Percentiles rank a stretch among this genome's conserved stretches.
Evolutionary conservation across 2,329 filamentous ascomycete species (phyloP).

Genomic region (Botrytis elliptica): DNA sequence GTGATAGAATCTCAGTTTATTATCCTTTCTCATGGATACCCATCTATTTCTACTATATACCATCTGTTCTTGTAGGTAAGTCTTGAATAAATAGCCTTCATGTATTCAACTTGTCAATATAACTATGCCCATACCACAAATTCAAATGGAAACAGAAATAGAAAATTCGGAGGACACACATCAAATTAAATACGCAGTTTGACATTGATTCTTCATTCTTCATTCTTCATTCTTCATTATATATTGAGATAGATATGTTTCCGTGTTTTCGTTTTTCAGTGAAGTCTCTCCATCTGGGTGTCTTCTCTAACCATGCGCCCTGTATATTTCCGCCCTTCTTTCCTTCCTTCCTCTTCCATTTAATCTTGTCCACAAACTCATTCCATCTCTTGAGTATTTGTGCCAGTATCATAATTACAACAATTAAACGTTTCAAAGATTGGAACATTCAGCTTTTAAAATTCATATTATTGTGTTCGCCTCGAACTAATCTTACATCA

Average conservation of each 20-base stretch:
- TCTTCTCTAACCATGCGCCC: background rate
- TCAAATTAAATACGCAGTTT: background rate
- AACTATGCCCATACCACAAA: background rate
- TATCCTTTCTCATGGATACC: background rate
- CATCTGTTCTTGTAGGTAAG: background rate
- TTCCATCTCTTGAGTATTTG: background rate
- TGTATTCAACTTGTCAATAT: too few species aligned
- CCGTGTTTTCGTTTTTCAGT: background rate
- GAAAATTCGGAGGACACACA: background rate
- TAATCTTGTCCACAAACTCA: background rate
- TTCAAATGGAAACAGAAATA: background rate
- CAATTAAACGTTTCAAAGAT: background rate
- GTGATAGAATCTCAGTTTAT: background rate
- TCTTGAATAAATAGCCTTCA: background rate
- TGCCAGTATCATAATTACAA: background rate
- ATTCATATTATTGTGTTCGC: background rate
- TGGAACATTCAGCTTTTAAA: fast-evolving
- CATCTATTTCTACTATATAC: background rate
- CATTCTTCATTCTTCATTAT: background rate
- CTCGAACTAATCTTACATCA: background rate
- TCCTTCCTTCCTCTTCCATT: background rate
- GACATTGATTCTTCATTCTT: background rate
- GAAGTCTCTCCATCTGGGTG: background rate
- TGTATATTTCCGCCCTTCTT: background rate
- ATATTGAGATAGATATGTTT: background rate